Base-by-base conservation (phyloP, 139 green algal species). In the Chlamydomonas sp. region DNA sequence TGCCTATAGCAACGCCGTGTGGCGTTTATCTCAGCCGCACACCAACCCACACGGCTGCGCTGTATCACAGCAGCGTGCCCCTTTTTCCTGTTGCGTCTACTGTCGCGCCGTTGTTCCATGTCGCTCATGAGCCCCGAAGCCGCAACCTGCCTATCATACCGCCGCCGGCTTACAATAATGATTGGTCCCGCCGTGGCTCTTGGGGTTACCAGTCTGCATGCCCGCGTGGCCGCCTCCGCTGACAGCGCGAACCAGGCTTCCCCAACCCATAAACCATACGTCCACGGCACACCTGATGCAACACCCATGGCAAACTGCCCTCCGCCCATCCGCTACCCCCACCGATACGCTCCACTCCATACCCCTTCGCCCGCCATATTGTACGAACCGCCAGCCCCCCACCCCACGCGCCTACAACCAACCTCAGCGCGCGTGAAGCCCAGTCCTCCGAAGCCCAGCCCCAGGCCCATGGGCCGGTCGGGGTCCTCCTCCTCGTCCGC, bases 401-500 rank as follows among this genome's bases (percentile, higher is more conserved):
- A 15, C 10, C 76, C 62, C n/a, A 76, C 60, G n/a, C 58, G 77
- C 64, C 18, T 8, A 58, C 5, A 68, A 3, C 15, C 83, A n/a
- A 63, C 5, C 74, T 80, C 73, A 80, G 83, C 8, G 2, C 61
- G 83, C 8, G 73, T 5, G 66, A 90, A 90, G 18, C 86, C 90
- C 66, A 89, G 64, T 66, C 80, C 85, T 14, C 91, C 91, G 57
- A 90, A 68, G 2, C 87, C 86, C 10, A 84, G 67, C 63, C 80
- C 63, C 8, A 71, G 12, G 66, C 66, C 66, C 66, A 80, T 5
- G 72, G 71, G 77, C 67, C 77, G 79, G 3, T 88, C 88, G 4
- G 59, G 64, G 61, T 78, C 85, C 64, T 89, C 90, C 7, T 91
- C 89, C 14, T 84, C 83, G 1, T 87, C 86, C 17, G 73, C 72